A percentile compares a stretch with the other conserved stretches of the same genome.
These are phyloP conservation scores for Immersiella caudata DNA, from an alignment of 495 filamentous ascomycete genomes.

Conservation along the genomic window DNA sequence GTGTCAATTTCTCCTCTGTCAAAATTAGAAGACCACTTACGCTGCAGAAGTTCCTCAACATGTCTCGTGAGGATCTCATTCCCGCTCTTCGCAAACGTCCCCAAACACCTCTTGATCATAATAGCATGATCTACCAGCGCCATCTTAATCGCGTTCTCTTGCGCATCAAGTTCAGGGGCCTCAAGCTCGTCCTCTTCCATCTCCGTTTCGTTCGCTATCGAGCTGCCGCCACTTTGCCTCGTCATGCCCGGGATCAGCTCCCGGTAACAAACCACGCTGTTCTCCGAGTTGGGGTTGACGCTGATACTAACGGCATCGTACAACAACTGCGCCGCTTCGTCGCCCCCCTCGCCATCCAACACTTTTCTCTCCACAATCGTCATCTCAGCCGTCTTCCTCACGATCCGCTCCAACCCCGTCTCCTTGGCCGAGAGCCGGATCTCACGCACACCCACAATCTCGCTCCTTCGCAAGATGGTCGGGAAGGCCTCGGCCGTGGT, in stretches of 20 bases:
- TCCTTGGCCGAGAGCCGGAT: conserved; percentile 73
- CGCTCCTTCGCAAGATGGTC: conserved; percentile 85
- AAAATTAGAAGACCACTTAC: conserved; percentile 48
- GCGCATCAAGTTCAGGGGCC: conserved; percentile 58
- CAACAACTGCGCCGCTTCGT: conserved; percentile 59
- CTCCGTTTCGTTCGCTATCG: conserved; percentile 50
- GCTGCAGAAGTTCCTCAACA: conserved; percentile 50
- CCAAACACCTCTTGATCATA: conserved; percentile 79
- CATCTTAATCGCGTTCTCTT: conserved; percentile 82
- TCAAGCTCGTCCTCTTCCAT: conserved; percentile 53
- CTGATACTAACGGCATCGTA: conserved; percentile 74
- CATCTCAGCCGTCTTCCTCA: conserved; percentile 87
- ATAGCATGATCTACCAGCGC: conserved; percentile 89
- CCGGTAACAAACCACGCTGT: conserved; percentile 75
- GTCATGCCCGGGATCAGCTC: conserved; percentile 62
- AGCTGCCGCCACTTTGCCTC: conserved; percentile 41
- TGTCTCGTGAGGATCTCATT: conserved; percentile 46
- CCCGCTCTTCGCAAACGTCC: conserved; percentile 66
- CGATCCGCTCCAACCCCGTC: conserved; percentile 87
- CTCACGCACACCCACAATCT: conserved; percentile 70
- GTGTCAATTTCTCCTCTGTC: neutral
- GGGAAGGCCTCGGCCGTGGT: conserved; percentile 86
- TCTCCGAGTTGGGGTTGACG: conserved; percentile 66
- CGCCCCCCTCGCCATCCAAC: conserved; percentile 70
- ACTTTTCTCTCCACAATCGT: conserved; percentile 70